phyloP scores from a whole-genome alignment of 2,329 filamentous ascomycete genomes.

The Gaeumannomyces sp. region DNA sequence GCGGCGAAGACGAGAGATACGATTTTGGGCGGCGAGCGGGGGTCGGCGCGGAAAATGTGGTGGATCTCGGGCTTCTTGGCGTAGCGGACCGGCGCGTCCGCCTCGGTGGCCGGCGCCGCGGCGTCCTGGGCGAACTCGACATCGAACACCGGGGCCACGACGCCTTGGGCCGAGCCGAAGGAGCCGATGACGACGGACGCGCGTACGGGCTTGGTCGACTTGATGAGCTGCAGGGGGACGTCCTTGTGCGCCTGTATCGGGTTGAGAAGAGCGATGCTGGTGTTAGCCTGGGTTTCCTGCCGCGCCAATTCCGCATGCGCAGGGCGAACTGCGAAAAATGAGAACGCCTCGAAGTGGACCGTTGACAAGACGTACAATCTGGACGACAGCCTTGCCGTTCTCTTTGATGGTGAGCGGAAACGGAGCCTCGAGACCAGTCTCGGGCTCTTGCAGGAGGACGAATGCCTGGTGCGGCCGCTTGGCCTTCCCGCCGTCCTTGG shows the following conservation, averaged over 20 bases:
- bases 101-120: slow-evolving; percentile 45
- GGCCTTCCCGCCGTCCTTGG: slow-evolving; percentile 68
- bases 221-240: slow-evolving; percentile 75
- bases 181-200: slow-evolving; percentile 83
- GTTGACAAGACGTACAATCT: slow-evolving; percentile 59
- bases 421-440: slow-evolving; percentile 75
- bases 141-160: slow-evolving; percentile 66
- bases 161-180: slow-evolving; percentile 67
- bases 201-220: slow-evolving; percentile 59
- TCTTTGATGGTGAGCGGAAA: slow-evolving; percentile 82
- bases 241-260: slow-evolving; percentile 71
- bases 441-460: slow-evolving; percentile 69
- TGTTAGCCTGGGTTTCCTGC: not conserved
- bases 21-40: slow-evolving; percentile 72
- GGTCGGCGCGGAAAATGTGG: slow-evolving; percentile 80
- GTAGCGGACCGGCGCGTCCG: slow-evolving; percentile 71
- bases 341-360: no score
- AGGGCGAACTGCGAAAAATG: no score
- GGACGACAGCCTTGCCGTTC: slow-evolving; percentile 76
- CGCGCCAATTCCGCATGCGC: not conserved
- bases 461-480: slow-evolving; percentile 94
- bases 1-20: slow-evolving; percentile 73
- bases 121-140: slow-evolving; percentile 61
- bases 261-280: slow-evolving; percentile 2
- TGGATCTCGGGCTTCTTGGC: slow-evolving; percentile 78